Evolutionary conservation across 805 yeast species (phyloP), one percentile per base, ranked within the genome.

Genomic region (Komagataella phaffii): DNA sequence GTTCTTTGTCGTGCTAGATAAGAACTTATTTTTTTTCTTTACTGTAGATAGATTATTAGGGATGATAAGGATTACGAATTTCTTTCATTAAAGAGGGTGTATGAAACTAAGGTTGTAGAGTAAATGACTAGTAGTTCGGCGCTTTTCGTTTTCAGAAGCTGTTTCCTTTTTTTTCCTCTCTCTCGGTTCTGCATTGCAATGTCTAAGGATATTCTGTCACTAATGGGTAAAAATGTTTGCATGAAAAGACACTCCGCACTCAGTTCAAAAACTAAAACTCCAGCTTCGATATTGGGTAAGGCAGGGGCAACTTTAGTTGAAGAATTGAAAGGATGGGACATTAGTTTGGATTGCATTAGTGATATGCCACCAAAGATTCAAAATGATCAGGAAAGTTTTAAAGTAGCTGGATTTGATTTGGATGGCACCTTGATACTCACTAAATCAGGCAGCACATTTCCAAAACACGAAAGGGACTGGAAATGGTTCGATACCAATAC

Each of bases 391-490:
- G 5, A 18, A 12, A 14, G 47, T 3, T 53, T 68, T 2, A 72
- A 71, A 46, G 58, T 85, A 1, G 88, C 88, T 2, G 85, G 85
- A 0, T 91, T 90, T 64, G 98, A 91, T 64, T 69, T 91, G 50
- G 99, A 91, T 68, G 83, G 79, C 7, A 91, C 98, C 0, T 57
- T 91, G 6, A 77, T 88, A 24, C 19, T 0, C 61, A 81, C 96
- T 0, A 82, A 78, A 60, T 74, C 86, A 0, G 88, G 87, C 0
- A 48, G 60, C 17, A 74, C 70, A 48, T 88, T 82, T 60, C 73
- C 88, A 0, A 65, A 73, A 21, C 68, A 76, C 6, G 75, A 85
- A 1, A 54, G 64, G 3, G 98, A 91, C 64, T 91, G 98, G 98
- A 69, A 71, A 59, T 82, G 80, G 74, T 72, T 69, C 53, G 65